These are phyloP conservation scores for Trichoderma parareesei DNA, from an alignment of 495 filamentous ascomycete species.

Conservation along the genomic window DNA sequence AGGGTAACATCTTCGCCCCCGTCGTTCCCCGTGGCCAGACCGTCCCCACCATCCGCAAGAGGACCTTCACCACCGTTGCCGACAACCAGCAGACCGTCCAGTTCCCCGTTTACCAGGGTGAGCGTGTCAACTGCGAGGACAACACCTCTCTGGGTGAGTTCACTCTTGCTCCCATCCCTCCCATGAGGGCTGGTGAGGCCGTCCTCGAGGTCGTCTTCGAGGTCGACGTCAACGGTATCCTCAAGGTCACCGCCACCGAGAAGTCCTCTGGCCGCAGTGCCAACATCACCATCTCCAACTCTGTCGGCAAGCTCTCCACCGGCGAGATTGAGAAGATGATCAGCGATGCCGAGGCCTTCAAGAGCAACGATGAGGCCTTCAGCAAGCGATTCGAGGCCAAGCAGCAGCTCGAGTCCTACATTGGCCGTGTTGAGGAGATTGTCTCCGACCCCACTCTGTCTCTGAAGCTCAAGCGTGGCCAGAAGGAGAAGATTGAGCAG, in stretches of 20 bases:
- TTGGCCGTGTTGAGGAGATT: constrained; percentile 97
- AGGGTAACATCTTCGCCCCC: constrained; percentile 98
- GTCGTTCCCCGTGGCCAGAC: constrained; percentile 89
- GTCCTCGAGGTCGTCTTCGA: constrained; percentile 98
- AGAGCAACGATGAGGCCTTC: constrained; percentile 94
- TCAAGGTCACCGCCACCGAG: constrained; percentile 99
- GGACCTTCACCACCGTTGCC: constrained; percentile 94
- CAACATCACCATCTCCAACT: constrained; percentile 99
- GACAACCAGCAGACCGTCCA: constrained; percentile 96
- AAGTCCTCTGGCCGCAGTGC: constrained; percentile 96
- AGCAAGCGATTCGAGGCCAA: constrained; percentile 98
- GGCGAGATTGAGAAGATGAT: constrained; percentile 98
- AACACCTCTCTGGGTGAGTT: constrained; percentile 99
- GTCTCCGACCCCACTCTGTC: constrained; percentile 92
- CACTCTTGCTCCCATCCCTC: constrained; percentile 90
- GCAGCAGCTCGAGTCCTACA: constrained; percentile 99
- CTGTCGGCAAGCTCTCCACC: constrained; percentile 94
- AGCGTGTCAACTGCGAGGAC: constrained; percentile 99
- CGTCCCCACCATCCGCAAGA: constrained; percentile 89
- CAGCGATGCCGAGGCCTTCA: constrained; percentile 95
- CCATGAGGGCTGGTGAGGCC: constrained; percentile 97
- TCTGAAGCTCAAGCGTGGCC: constrained; percentile 95
- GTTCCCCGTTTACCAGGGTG: constrained; percentile 97
- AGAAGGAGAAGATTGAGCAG: constrained; percentile 98
- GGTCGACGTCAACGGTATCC: constrained; percentile 99